A percentile compares a stretch with the other conserved stretches of the same genome.
phyloP scores from a whole-genome alignment of 2,329 filamentous ascomycete genomes.

The Diplodia mutila region DNA sequence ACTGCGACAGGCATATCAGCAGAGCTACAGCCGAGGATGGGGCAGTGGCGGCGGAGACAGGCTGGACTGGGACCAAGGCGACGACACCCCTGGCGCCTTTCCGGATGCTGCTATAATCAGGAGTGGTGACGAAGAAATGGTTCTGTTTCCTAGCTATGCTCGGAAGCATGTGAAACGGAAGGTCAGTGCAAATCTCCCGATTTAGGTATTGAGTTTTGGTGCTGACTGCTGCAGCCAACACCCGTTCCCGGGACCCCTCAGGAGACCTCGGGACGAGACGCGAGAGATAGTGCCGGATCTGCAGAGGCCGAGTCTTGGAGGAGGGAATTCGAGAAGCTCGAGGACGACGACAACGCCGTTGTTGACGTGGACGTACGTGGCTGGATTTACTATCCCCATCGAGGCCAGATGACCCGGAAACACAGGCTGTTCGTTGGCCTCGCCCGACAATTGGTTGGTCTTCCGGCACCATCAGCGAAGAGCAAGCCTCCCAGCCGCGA shows the following conservation, averaged over 20 bases:
- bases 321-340: conserved; percentile 75
- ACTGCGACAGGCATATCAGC: conserved; percentile 67
- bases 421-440: conserved; percentile 86
- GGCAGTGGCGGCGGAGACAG: conserved; percentile 41
- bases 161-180: conserved; percentile 66
- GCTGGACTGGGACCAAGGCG: conserved; percentile 46
- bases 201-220: neutral
- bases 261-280: conserved; percentile 44
- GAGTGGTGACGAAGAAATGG: conserved; percentile 85
- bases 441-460: conserved; percentile 83
- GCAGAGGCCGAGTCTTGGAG: conserved; percentile 75
- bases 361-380: conserved; percentile 94
- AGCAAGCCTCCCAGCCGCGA: conserved; percentile 48
- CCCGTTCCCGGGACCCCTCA: conserved; percentile 44
- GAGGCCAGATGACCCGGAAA: conserved; percentile 81
- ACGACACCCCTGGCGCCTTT: conserved; percentile 73
- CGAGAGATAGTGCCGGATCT: conserved; percentile 50
- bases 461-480: conserved; percentile 66
- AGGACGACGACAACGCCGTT: conserved; percentile 81
- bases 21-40: conserved; percentile 56
- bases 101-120: conserved; percentile 81
- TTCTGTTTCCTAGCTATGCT: conserved; percentile 93
- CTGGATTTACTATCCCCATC: conserved; percentile 89
- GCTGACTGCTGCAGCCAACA: conserved; percentile 32
- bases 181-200: conserved; percentile 37